Percentiles rank a stretch among this genome's conserved stretches.
phyloP scores from a whole-genome alignment of 2,329 filamentous ascomycete genomes.

The Trichocomaceae sp. region DNA sequence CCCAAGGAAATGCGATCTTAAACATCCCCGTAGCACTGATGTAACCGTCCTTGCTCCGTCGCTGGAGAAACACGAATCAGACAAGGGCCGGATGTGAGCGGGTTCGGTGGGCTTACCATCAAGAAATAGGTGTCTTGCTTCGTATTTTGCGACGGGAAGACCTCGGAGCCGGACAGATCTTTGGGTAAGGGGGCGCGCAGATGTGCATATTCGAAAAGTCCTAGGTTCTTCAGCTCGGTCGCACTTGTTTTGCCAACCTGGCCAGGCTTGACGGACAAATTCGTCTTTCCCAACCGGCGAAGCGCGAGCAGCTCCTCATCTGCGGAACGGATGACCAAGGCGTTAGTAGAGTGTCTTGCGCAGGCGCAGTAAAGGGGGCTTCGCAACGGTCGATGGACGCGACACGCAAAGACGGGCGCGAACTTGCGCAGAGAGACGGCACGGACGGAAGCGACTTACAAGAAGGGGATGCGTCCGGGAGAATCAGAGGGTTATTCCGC shows the following conservation, averaged over 20 bases:
- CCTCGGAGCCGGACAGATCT: constrained; percentile 78
- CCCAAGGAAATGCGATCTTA: constrained; percentile 62
- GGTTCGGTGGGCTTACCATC: constrained; percentile 57
- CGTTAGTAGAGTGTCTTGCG: constrained; percentile 14
- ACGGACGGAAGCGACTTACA: constrained; percentile 33
- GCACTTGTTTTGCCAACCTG: constrained; percentile 65
- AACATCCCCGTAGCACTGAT: constrained; percentile 65
- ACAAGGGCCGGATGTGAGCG: neutral
- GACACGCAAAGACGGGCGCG: constrained; percentile 11
- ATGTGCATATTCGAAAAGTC: constrained; percentile 92
- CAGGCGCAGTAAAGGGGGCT: neutral
- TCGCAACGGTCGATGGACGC: neutral
- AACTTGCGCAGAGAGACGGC: constrained; percentile 14
- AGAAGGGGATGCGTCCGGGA: constrained; percentile 36
- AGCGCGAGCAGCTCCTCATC: constrained; percentile 70
- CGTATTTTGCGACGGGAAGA: constrained; percentile 69
- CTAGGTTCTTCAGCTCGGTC: constrained; percentile 65
- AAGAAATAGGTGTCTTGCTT: constrained; percentile 81
- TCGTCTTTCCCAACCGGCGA: constrained; percentile 86
- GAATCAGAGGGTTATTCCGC: constrained; percentile 42
- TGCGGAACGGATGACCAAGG: constrained; percentile 28
- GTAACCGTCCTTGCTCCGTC: constrained; percentile 59
- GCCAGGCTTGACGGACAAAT: constrained; percentile 74
- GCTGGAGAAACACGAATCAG: constrained; percentile 28
- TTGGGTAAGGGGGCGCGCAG: constrained; percentile 86